Conservation (phyloP, 257 asterid genomes). For the Petrea volubilis region DNA sequence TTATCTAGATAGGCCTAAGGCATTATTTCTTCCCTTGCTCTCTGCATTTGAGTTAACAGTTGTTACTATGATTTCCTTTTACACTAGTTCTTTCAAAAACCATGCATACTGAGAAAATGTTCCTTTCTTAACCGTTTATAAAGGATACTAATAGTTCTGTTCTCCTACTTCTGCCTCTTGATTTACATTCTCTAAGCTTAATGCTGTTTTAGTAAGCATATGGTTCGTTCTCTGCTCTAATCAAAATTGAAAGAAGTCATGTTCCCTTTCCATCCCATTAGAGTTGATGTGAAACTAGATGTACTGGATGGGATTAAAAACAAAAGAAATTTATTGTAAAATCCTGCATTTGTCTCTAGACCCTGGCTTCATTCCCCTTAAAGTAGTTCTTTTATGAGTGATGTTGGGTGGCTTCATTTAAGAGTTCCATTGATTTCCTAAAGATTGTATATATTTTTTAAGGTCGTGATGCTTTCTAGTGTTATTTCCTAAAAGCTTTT, state of each 20-base stretch:
- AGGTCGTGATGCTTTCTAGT: neutral
- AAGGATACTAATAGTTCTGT: neutral
- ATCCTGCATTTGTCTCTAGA: neutral
- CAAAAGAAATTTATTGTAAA: neutral
- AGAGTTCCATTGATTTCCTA: neutral
- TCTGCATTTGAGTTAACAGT: neutral
- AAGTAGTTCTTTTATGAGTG: neutral
- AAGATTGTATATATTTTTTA: neutral
- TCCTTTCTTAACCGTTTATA: neutral
- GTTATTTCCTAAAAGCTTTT: slow-evolving; percentile 3
- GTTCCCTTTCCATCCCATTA: neutral
- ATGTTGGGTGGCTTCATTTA: neutral
- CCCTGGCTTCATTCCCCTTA: slow-evolving; percentile 2
- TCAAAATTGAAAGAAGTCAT: neutral
- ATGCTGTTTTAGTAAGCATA: neutral
- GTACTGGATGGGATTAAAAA: neutral
- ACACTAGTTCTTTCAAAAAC: neutral
- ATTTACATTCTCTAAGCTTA: slow-evolving; percentile 1
- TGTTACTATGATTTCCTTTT: neutral
- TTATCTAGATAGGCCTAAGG: neutral
- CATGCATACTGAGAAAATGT: neutral
- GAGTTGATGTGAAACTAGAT: neutral
- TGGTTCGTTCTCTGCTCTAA: slow-evolving; percentile 2
- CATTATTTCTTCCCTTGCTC: neutral
- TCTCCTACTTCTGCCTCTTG: neutral